These are phyloP conservation scores for Ascochyta rabiei DNA, from an alignment of 2,329 filamentous ascomycete species.

Conservation along the genomic window DNA sequence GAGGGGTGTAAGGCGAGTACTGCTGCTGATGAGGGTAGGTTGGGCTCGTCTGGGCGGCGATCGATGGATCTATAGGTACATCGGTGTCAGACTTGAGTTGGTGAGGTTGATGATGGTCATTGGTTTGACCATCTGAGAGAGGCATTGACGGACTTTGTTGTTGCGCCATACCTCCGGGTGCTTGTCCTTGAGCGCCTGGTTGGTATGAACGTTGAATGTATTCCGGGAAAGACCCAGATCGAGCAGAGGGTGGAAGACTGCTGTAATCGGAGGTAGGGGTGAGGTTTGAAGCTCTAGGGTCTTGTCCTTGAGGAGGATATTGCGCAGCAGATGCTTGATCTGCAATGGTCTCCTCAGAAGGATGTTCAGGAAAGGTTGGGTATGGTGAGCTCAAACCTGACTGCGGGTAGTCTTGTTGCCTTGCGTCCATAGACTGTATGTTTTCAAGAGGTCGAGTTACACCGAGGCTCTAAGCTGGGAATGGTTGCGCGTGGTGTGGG, in stretches of 20 bases:
- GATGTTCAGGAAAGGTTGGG: conserved; percentile 61
- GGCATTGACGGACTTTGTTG: conserved; percentile 97
- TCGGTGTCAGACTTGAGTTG: conserved; percentile 91
- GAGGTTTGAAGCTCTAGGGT: conserved; percentile 75
- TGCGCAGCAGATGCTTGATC: conserved; percentile 94
- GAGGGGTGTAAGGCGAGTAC: conserved; percentile 86
- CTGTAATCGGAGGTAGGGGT: conserved; percentile 91
- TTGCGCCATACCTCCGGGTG: conserved; percentile 94
- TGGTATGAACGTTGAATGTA: conserved; percentile 85
- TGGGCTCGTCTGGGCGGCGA: conserved; percentile 88
- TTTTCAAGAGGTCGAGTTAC: conserved; percentile 34
- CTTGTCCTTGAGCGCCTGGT: conserved; percentile 72
- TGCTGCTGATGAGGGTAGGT: conserved; percentile 81
- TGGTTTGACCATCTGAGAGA: conserved; percentile 78
- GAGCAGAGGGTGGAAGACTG: conserved; percentile 74
- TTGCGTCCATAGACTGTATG: conserved; percentile 60
- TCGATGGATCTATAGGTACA: conserved; percentile 99
- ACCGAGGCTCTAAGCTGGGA: conserved; percentile 48
- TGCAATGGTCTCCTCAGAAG: conserved; percentile 85
- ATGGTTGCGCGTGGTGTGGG: conserved; percentile 46
- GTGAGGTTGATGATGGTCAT: conserved; percentile 68
- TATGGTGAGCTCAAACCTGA: conserved; percentile 63
- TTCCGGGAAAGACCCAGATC: conserved; percentile 84
- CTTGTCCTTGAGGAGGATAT: conserved; percentile 77
- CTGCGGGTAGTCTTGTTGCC: conserved; percentile 59